phyloP scores from a whole-genome alignment of 2,329 filamentous ascomycete genomes.

The Arthrobotrys iridis region DNA sequence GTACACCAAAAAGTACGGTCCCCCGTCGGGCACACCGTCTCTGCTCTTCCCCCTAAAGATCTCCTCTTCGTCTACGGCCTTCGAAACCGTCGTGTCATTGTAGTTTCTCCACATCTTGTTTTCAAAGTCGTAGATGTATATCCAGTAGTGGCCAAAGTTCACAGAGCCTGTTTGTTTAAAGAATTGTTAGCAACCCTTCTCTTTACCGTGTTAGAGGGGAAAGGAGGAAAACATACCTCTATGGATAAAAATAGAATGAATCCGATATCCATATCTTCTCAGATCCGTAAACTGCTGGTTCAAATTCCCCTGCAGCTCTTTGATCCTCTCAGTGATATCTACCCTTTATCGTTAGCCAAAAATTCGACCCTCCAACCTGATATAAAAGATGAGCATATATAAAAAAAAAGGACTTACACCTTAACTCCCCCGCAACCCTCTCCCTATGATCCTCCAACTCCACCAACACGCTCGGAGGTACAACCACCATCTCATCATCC shows the following conservation, averaged over 20 bases:
- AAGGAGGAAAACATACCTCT: conserved; percentile 67
- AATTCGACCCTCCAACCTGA: neutral
- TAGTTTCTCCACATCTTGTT: conserved; percentile 87
- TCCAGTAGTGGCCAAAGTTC: conserved; percentile 90
- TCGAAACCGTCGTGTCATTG: conserved; percentile 85
- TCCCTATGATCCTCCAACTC: conserved; percentile 64
- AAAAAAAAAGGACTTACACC: conserved; percentile 16
- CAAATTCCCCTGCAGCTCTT: conserved; percentile 65
- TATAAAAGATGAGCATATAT: neutral
- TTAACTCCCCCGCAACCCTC: conserved; percentile 64
- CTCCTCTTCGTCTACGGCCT: conserved; percentile 71
- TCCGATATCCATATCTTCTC: conserved; percentile 75
- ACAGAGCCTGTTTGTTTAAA: conserved; percentile 65
- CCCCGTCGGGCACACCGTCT: conserved; percentile 67
- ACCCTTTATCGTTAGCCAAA: neutral
- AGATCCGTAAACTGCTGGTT: conserved; percentile 71
- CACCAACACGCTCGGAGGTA: conserved; percentile 62
- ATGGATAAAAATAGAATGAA: conserved; percentile 95
- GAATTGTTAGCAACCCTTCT: neutral
- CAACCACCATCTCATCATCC: conserved; percentile 60
- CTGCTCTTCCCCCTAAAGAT: conserved; percentile 68
- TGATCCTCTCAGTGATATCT: conserved; percentile 65
- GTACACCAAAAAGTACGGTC: conserved; percentile 82
- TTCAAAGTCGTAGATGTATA: conserved; percentile 92
- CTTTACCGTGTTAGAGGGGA: neutral